Conservation (phyloP, 352 stramenopile genomes). For the Blastocystis sp. region DNA sequence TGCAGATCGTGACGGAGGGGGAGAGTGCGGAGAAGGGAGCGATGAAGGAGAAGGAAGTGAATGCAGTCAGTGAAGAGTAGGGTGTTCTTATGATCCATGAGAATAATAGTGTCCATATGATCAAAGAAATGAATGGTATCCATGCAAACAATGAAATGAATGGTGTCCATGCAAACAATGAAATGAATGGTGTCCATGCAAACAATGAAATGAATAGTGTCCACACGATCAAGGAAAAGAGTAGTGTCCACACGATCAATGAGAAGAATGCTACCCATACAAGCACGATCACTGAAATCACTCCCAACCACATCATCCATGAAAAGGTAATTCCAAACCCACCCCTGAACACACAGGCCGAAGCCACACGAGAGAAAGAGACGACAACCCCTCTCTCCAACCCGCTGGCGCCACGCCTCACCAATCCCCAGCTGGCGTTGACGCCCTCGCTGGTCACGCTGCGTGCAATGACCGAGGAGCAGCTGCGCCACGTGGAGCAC, state of each 20-base stretch:
- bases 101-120: too few species aligned
- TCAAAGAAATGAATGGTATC: background rate
- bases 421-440: background rate
- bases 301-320: background rate
- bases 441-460: conserved; percentile 16
- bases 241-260: background rate
- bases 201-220: too few species aligned
- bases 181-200: too few species aligned
- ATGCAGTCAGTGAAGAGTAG: background rate
- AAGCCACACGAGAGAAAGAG: too few species aligned
- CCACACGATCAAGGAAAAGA: too few species aligned
- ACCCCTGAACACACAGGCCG: too few species aligned
- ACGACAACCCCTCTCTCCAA: too few species aligned
- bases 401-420: background rate
- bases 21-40: background rate
- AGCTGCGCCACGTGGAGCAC: conserved; percentile 65
- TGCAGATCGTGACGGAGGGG: background rate
- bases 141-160: background rate
- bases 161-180: too few species aligned
- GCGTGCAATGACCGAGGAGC: conserved; percentile 62
- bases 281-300: background rate
- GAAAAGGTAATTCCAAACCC: too few species aligned
- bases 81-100: too few species aligned
- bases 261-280: background rate
- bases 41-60: background rate